These are phyloP conservation scores for Lumnitzera littorea DNA, from an alignment of 345 rosid genomes.

Conservation along the genomic window DNA sequence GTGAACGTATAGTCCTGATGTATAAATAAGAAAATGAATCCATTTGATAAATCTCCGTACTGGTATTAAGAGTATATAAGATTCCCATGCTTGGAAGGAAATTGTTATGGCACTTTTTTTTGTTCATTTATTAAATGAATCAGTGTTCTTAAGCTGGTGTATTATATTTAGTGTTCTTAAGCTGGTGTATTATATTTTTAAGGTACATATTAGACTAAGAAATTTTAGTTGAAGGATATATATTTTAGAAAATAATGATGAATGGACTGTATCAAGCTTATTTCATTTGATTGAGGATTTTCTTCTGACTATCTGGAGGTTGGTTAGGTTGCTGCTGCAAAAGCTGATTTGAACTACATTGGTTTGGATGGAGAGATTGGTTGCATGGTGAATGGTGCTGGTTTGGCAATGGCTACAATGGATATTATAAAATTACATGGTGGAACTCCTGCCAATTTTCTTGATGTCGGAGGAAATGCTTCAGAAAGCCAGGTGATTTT, in stretches of 20 bases:
- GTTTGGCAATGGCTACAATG: constrained; percentile 99
- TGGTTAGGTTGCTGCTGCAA: constrained; percentile 79
- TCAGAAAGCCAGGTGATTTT: constrained; percentile 84
- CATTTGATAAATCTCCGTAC: not conserved
- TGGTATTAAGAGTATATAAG: no score
- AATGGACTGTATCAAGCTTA: not conserved
- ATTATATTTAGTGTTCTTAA: not conserved
- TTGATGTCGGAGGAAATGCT: constrained; percentile 98
- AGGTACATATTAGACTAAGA: no score
- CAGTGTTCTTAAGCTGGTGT: not conserved
- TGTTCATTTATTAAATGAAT: no score
- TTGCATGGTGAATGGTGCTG: constrained; percentile 99
- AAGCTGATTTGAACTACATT: constrained; percentile 94
- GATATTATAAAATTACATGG: constrained; percentile 97
- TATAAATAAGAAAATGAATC: not conserved
- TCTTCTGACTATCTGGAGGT: constrained; percentile 8
- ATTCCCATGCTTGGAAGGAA: no score
- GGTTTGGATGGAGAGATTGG: constrained; percentile 99
- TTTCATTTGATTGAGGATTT: constrained; percentile 3
- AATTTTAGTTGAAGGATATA: no score
- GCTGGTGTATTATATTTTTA: no score
- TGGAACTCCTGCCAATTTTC: constrained; percentile 98
- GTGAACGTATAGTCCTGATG: not conserved
- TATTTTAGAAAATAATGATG: no score
- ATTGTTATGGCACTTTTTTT: no score